Evolutionary conservation across 2,329 filamentous ascomycete species (phyloP).

Genomic region (Cordyceps cateniannulata): DNA sequence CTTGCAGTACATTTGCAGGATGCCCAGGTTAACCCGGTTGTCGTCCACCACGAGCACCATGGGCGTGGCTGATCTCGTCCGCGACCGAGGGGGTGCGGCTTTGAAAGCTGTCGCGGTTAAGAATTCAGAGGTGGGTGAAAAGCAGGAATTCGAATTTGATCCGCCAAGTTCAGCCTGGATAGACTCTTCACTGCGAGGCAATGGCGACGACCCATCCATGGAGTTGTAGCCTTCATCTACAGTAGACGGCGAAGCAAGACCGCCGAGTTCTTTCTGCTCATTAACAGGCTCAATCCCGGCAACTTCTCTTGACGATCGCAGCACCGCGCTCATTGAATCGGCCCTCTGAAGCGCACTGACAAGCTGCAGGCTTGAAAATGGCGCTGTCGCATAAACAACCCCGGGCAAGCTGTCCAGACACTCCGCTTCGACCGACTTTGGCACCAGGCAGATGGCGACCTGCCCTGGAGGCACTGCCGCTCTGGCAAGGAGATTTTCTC

Average conservation of each 20-base stretch:
- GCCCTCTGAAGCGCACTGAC: neutral
- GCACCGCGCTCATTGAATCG: neutral
- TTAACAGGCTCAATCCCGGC: neutral
- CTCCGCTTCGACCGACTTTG: neutral
- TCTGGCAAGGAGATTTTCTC: neutral
- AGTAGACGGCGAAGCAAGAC: neutral
- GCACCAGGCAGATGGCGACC: neutral
- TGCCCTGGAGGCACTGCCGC: neutral
- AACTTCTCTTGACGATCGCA: neutral
- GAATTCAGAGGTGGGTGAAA: neutral
- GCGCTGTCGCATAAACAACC: neutral
- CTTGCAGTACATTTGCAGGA: slow-evolving; percentile 40
- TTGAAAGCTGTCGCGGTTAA: too few species aligned
- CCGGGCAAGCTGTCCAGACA: neutral
- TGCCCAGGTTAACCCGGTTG: slow-evolving; percentile 42
- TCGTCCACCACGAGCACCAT: slow-evolving; percentile 38
- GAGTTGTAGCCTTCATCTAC: neutral
- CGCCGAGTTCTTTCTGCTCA: neutral
- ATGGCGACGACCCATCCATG: neutral
- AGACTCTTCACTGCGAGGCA: neutral
- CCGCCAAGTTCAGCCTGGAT: neutral
- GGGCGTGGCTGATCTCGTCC: slow-evolving; percentile 14
- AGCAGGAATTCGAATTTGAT: neutral
- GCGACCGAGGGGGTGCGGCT: neutral
- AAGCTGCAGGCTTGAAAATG: neutral